These are phyloP conservation scores for Camelina laxa DNA, from an alignment of 345 rosid species.

Conservation along the genomic window DNA sequence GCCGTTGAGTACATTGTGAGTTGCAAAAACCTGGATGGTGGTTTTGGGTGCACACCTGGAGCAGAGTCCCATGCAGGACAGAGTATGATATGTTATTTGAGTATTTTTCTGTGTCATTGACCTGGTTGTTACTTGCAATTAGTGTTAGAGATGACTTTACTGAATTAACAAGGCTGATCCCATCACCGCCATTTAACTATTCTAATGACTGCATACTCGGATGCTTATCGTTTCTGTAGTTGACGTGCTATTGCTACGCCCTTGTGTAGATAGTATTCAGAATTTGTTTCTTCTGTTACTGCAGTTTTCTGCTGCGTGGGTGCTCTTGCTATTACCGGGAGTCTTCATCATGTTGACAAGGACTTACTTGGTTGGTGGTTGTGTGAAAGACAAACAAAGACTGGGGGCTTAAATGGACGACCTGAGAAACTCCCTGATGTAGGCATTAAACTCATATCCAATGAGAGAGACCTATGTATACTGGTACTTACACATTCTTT, in stretches of 20 bases:
- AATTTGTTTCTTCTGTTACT: constrained; percentile 25
- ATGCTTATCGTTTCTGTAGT: constrained; percentile 8
- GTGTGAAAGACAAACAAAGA: constrained; percentile 79
- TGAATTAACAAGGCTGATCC: not conserved
- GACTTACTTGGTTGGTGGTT: constrained; percentile 99
- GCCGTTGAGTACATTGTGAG: constrained; percentile 81
- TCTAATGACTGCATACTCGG: constrained; percentile 4
- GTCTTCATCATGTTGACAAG: constrained; percentile 84
- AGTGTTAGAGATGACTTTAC: not conserved
- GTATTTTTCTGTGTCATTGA: not conserved
- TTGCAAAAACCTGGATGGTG: constrained; percentile 94
- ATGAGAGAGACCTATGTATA: constrained; percentile 14
- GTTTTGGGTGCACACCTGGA: constrained; percentile 95
- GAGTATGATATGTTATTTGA: constrained; percentile 56
- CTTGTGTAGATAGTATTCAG: not conserved
- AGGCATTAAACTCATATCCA: constrained; percentile 33
- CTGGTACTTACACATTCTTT: constrained; percentile 8
- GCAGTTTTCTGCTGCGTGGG: constrained; percentile 93
- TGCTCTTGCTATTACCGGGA: constrained; percentile 89
- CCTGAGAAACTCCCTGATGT: constrained; percentile 98
- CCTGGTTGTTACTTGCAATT: not conserved
- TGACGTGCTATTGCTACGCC: constrained; percentile 14
- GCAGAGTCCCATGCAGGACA: constrained; percentile 97
- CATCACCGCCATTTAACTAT: not conserved
- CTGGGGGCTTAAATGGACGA: constrained; percentile 88